Evolutionary conservation across 768 basidiomycete genomes (phyloP), one percentile per base, ranked within the genome.

Genomic region (Hericium erinaceus): DNA sequence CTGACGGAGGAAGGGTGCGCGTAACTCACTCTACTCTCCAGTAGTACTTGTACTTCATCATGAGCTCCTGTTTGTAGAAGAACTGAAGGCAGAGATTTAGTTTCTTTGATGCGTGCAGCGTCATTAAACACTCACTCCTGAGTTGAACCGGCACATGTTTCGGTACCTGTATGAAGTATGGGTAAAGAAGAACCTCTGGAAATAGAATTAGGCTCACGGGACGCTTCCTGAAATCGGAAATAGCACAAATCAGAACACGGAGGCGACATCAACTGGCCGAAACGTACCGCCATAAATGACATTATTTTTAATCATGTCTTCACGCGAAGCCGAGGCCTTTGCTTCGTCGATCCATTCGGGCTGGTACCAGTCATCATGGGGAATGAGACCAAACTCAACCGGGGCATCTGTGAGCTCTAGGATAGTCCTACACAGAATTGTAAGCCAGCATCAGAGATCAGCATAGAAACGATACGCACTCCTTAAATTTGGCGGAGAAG

Each of bases 131-230:
- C 84, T 62, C 70, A 92, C 90, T 37, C 91, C 92, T 50, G 90
- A 93, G 72, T 95, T 92, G 72, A 85, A 98, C 11, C 95, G 83
- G 71, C 95, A 97, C 95, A 97, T 95, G 64, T 95, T 93, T 41
- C 94, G 83, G 66, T 97, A 95, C 18, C 82, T 85, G 63, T 54
- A 24, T 54, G 16, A 53, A 39, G 1, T 44, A 46, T 24, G 41
- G 56, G 13, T 39, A 52, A 26, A 33, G 59, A 48, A 48, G 6
- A 38, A 50, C 10, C 22, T 46, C 39, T 16, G 52, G 41, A 24
- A 18, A n/a, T 18, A 51, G 52, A 40, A n/a, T 2, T 10, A 15
- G 24, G 80, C 85, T 60, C 70, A 88, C 85, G 87, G 75, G 22
- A 89, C 80, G 65, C 87, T 89, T 56, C 83, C 87, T 88, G 61